A percentile compares a stretch with the other conserved stretches of the same genome.
phyloP scores from a whole-genome alignment of 176 grass and related monocot species.

The Hordeum marinum region DNA sequence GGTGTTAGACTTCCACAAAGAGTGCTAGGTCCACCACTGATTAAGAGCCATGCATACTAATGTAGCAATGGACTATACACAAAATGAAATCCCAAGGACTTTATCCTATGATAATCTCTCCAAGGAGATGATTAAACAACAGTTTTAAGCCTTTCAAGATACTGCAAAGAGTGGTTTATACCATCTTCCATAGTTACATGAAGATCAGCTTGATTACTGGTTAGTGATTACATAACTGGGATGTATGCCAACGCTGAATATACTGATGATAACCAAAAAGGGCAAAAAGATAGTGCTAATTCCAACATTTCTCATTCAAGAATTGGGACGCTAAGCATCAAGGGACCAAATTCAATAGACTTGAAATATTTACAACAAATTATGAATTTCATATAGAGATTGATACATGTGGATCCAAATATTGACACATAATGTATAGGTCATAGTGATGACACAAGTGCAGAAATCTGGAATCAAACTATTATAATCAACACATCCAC shows the following conservation, averaged over 20 bases:
- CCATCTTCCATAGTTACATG: constrained; percentile 37
- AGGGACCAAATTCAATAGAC: background rate
- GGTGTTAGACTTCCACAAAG: no score
- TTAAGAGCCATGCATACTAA: no score
- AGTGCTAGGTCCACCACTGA: no score
- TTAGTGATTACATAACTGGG: background rate
- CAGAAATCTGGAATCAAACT: constrained; percentile 44
- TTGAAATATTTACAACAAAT: constrained; percentile 6
- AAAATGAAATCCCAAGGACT: background rate
- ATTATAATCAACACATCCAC: constrained; percentile 53
- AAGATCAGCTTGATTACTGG: constrained; percentile 21
- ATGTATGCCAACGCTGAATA: no score
- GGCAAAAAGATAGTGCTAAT: no score
- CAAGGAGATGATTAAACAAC: constrained; percentile 61
- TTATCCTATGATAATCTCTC: constrained; percentile 58
- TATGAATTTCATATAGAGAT: background rate
- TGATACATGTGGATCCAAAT: constrained; percentile 17
- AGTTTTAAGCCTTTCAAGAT: constrained; percentile 65
- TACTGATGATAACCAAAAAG: no score
- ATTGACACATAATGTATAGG: no score
- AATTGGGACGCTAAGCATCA: background rate
- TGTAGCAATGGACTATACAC: no score
- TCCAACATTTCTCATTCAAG: no score
- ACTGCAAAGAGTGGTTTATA: constrained; percentile 47
- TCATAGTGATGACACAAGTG: no score